phyloP scores from a whole-genome alignment of 116 monocot genomes.

The Papilionanthe hybrid region DNA sequence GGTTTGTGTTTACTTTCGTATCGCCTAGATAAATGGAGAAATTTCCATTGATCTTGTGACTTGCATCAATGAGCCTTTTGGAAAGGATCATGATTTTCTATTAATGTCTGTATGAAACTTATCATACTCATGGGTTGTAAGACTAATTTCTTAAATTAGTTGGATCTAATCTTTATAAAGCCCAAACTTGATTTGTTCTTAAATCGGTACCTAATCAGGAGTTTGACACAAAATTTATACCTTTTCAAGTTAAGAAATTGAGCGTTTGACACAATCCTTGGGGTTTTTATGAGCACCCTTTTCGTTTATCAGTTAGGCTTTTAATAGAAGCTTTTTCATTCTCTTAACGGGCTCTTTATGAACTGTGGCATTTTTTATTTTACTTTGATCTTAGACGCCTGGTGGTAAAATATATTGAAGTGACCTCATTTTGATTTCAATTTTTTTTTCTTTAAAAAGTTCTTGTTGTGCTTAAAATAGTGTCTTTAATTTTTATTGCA shows the following conservation, averaged over 20 bases:
- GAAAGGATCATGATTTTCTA: not conserved
- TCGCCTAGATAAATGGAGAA: not conserved
- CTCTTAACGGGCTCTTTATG: not conserved
- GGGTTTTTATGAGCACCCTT: not conserved
- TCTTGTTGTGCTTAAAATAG: not conserved
- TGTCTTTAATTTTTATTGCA: not conserved
- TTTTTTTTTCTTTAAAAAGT: not conserved
- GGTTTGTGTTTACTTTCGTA: too few species aligned
- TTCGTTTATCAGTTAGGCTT: not conserved
- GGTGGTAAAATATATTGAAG: not conserved
- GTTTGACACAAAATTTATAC: not conserved
- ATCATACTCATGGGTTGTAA: not conserved
- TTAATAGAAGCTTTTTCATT: not conserved
- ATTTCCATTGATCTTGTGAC: not conserved
- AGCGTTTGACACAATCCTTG: not conserved
- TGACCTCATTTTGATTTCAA: not conserved
- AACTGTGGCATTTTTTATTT: not conserved
- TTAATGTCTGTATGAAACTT: not conserved
- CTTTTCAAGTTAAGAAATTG: not conserved
- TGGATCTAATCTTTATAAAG: not conserved
- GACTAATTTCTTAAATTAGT: not conserved
- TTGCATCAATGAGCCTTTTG: not conserved
- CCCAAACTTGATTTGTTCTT: not conserved
- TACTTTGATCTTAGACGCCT: not conserved
- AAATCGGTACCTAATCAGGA: not conserved